Evolutionary conservation across 257 asterid species (phyloP), one percentile per base, ranked within the genome.

Genomic region (Penstemon newberryi): DNA sequence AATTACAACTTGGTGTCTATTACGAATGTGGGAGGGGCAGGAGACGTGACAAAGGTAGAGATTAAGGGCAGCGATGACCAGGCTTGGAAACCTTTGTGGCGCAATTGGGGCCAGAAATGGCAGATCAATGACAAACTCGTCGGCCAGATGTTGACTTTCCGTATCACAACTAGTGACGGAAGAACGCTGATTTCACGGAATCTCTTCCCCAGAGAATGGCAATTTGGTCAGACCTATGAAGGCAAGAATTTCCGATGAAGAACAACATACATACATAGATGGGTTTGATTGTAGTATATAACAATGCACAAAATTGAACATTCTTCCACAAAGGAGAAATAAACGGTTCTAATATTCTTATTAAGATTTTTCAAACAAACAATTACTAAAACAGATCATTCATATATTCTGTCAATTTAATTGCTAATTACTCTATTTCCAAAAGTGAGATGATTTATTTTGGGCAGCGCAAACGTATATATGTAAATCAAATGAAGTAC

Each of bases 51-150:
- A 0, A 70, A 68, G 19, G 78, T 81, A 4, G 81, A 78, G 74
- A 83, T 84, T 50, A 65, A 56, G 41, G 73, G 78, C 51, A 7
- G 38, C 4, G 55, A 51, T 3, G 69, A 63, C 10, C 18, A 39
- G 25, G 47, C 44, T 5, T 79, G 87, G 85, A 75, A 73, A 6
- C 1, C 40, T 0, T 37, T 84, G 79, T 61, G 25, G 1, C 71
- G 84, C 15, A 81, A 81, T 46, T 79, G 81, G 74, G 87, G 87
- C 10, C 74, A 75, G 53, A 74, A 70, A 67, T 84, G 89, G 87
- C 79, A 84, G 57, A 70, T 77, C 25, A 33, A 60, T 0, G 70
- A 65, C 1, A 19, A 62, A 40, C 85, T 84, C 9, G 68, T 64
- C 0, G 82, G 83, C 4, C 59, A 69, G 7, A 49, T 11, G 6